A percentile compares a stretch with the other conserved stretches of the same genome.
phyloP scores from a whole-genome alignment of 441 rosid species.

The Omphalea diandra region DNA sequence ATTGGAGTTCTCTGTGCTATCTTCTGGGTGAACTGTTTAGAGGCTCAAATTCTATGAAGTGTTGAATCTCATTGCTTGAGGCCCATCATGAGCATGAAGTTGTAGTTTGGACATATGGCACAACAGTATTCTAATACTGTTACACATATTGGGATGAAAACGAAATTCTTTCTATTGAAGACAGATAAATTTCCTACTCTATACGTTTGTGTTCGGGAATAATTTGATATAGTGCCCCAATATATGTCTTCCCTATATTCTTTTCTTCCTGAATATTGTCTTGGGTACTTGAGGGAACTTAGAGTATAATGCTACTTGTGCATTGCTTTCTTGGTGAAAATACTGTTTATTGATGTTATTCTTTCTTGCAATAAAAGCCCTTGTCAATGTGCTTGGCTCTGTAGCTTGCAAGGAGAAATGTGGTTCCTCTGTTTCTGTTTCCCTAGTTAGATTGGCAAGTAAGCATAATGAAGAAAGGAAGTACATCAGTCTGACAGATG shows the following conservation, averaged over 20 bases:
- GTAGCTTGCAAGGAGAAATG: constrained; percentile 93
- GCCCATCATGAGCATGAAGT: neutral
- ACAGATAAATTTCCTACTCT: neutral
- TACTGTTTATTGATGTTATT: constrained; percentile 21
- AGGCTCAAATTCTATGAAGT: neutral
- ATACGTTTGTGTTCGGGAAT: neutral
- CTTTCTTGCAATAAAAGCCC: constrained; percentile 51
- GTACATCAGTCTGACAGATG: constrained; percentile 55
- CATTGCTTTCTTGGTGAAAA: constrained; percentile 4
- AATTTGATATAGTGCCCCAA: neutral
- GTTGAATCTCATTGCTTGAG: neutral
- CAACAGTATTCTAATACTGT: neutral
- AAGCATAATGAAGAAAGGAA: constrained; percentile 48
- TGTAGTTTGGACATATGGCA: neutral
- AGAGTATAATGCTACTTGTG: constrained; percentile 1
- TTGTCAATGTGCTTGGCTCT: constrained; percentile 76
- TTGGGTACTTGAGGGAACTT: constrained; percentile 9
- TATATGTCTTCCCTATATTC: constrained; percentile 7
- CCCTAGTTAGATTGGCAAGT: constrained; percentile 54
- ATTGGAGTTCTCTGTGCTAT: constrained; percentile 2
- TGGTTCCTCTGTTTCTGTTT: constrained; percentile 63
- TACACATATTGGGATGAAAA: neutral
- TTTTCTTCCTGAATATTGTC: constrained; percentile 12
- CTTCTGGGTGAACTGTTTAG: neutral
- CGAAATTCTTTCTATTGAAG: neutral